Base-by-base conservation (phyloP, 2,329 filamentous ascomycete species). In the Cercospora berteroae region DNA sequence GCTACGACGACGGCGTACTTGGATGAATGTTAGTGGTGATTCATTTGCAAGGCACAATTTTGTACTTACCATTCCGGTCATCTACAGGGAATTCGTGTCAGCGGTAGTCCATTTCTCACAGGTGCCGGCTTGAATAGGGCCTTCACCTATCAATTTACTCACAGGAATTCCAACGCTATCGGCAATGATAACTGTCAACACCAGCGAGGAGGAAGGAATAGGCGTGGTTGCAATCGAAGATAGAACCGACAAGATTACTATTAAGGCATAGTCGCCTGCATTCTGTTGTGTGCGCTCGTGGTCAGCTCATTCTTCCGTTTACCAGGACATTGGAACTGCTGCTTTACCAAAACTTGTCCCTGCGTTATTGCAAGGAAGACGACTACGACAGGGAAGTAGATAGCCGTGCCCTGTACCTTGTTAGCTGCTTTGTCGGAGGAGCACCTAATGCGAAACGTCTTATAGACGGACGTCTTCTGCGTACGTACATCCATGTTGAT, bases 171-270 rank as follows among this genome's bases (percentile, higher is more conserved):
- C 78, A 62, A 85, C 78, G 7, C 78, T 78, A 23, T 78, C 76
- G 9, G 83, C 80, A 69, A 86, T 85, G 83, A 86, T 84, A 60
- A 85, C 56, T 2, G 81, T 81, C 13, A 86, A 77, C 3, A 86
- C 84, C 1, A 86, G 78, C 18, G 83, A 85, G 1, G 83, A 83
- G 56, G 80, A 82, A 0, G 84, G 84, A 52, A 86, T 86, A 2
- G 84, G 84, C 3, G 83, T 85, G 0, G 84, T 84, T 33, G 82
- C 84, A 65, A 86, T 85, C 1, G 83, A 85, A 0, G 84, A 82
- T 13, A 86, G 77, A 0, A 83, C 85, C 2, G 84, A 81, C 3
- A 86, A 78, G 4, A 85, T 70, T 1, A 81, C 78, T 29, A 86
- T 78, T 31, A 86, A 80, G 72, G 83, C 79, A 74, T 86, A 86